Conservation (phyloP, 176 grass and related monocot genomes). For the Oryza officinalis region DNA sequence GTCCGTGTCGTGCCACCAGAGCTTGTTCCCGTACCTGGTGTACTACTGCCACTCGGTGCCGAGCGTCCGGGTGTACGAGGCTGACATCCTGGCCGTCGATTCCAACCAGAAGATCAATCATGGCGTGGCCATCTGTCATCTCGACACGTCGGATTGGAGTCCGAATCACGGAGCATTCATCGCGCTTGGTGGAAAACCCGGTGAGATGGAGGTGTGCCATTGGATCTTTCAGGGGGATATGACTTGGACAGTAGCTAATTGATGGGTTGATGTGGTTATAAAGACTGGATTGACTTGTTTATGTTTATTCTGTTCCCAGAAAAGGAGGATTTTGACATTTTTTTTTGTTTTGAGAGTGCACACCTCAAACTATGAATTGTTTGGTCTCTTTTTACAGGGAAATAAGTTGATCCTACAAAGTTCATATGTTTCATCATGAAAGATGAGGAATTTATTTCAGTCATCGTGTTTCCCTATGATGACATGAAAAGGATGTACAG, state of each 20-base stretch:
- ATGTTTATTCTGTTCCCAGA: not conserved
- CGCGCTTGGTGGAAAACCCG: slow-evolving; percentile 49
- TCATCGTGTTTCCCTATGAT: too few relatives aligned
- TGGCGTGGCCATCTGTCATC: slow-evolving; percentile 65
- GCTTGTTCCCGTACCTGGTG: slow-evolving; percentile 71
- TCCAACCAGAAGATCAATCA: slow-evolving; percentile 55
- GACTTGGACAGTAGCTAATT: slow-evolving; percentile 58
- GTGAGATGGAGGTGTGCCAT: slow-evolving; percentile 69
- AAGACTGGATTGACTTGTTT: not conserved
- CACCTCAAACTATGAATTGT: not conserved
- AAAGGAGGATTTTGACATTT: not conserved
- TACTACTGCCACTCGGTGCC: slow-evolving; percentile 83
- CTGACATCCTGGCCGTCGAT: slow-evolving; percentile 55
- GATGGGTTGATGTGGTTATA: not conserved
- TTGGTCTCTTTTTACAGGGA: too few relatives aligned
- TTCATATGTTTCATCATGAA: too few relatives aligned
- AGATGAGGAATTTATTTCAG: not conserved
- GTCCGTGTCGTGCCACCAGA: slow-evolving; percentile 74
- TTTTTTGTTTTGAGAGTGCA: not conserved
- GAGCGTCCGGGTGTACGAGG: slow-evolving; percentile 55
- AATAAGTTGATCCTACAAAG: too few relatives aligned
- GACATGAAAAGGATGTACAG: too few relatives aligned
- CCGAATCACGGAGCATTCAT: slow-evolving; percentile 56
- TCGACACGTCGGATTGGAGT: slow-evolving; percentile 66
- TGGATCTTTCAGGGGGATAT: slow-evolving; percentile 85